Conservation (phyloP, 352 stramenopile genomes). For the Albugo laibachii region DNA sequence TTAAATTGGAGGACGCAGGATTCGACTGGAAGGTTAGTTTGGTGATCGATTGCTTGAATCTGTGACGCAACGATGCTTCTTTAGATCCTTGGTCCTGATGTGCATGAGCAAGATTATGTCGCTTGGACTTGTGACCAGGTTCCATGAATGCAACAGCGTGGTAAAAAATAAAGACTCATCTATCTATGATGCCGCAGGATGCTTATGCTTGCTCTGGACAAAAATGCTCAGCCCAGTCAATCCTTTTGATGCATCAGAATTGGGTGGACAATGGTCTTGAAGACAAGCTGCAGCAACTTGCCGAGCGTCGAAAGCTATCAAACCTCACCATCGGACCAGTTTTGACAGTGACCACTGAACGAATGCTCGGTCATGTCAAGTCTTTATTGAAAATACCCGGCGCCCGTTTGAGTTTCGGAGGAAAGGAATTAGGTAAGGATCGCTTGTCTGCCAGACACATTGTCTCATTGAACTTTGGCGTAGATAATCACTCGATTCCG, state of each 20-base stretch:
- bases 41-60: background rate
- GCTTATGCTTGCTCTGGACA: conserved; percentile 95
- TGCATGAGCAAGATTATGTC: conserved; percentile 93
- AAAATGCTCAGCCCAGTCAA: conserved; percentile 97
- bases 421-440: conserved; percentile 64
- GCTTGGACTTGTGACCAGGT: conserved; percentile 93
- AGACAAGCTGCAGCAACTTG: conserved; percentile 83
- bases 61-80: background rate
- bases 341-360: conserved; percentile 91
- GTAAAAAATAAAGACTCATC: background rate
- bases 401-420: conserved; percentile 89
- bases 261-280: conserved; percentile 84
- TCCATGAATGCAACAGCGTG: background rate
- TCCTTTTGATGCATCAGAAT: conserved; percentile 97
- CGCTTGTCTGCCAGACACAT: background rate
- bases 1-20: conserved; percentile 95
- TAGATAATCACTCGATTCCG: conserved; percentile 89
- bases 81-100: conserved; percentile 85
- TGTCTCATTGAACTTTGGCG: conserved; percentile 2
- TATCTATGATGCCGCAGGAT: conserved; percentile 29
- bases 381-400: conserved; percentile 85
- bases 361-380: conserved; percentile 86
- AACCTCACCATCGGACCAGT: conserved; percentile 95
- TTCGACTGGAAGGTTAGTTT: conserved; percentile 94
- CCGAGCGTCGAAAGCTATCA: conserved; percentile 76